Percentiles rank a stretch among this genome's conserved stretches.
phyloP scores from a whole-genome alignment of 2,329 filamentous ascomycete genomes.

The Stachybotrys chartarum region DNA sequence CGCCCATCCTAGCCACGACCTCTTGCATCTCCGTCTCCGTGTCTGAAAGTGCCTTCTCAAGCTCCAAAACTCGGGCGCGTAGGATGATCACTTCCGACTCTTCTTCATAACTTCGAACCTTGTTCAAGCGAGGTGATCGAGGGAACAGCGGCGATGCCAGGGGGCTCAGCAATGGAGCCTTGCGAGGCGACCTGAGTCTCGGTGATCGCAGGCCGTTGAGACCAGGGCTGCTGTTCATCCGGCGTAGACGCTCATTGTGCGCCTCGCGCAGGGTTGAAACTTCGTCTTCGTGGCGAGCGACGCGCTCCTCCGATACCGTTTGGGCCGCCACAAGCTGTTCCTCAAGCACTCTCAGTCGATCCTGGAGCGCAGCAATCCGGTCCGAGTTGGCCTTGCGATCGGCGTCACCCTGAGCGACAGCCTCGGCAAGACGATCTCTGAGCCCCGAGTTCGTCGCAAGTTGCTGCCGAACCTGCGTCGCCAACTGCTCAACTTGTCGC shows the following conservation, averaged over 20 bases:
- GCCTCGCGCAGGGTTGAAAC: constrained; percentile 67
- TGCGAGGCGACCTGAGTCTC: constrained; percentile 17
- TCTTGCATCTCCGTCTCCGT: constrained; percentile 73
- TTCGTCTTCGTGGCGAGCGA: constrained; percentile 81
- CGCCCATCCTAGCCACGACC: constrained; percentile 73
- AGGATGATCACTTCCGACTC: constrained; percentile 69
- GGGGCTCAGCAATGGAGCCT: constrained; percentile 27
- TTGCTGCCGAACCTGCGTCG: constrained; percentile 71
- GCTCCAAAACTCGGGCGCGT: constrained; percentile 70
- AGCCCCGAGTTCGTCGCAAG: constrained; percentile 71
- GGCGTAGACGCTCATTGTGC: constrained; percentile 68
- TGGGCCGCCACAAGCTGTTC: constrained; percentile 79
- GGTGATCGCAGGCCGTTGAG: constrained; percentile 24
- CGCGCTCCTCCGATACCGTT: constrained; percentile 75
- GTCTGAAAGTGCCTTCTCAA: constrained; percentile 62
- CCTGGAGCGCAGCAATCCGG: constrained; percentile 79
- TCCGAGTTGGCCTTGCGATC: constrained; percentile 75
- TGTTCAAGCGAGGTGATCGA: constrained; percentile 37
- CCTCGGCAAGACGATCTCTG: constrained; percentile 67
- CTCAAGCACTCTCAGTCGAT: constrained; percentile 72
- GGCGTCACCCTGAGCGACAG: constrained; percentile 74
- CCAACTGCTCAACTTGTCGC: constrained; percentile 70
- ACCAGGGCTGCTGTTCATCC: constrained; percentile 49
- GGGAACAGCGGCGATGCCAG: constrained; percentile 24
- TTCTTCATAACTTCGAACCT: constrained; percentile 62